Evolutionary conservation across 2,329 filamentous ascomycete species (phyloP).

Genomic region (Fusarium pseudocircinatum): DNA sequence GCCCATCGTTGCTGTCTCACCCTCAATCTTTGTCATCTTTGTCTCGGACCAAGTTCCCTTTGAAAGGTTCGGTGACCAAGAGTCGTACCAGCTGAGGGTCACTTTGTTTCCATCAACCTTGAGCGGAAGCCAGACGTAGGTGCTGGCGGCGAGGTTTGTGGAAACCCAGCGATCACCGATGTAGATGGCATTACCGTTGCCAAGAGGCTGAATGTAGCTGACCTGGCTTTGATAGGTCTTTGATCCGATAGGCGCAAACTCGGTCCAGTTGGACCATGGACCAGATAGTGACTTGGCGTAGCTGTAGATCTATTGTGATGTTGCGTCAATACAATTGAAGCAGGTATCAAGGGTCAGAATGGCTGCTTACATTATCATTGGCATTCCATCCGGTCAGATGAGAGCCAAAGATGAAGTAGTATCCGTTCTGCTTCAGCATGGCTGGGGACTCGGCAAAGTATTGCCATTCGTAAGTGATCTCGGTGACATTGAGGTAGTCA

Average conservation of each 20-base stretch:
- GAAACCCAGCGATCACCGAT: constrained; percentile 74
- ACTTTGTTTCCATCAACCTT: constrained; percentile 62
- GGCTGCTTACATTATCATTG: constrained; percentile 66
- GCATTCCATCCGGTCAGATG: constrained; percentile 66
- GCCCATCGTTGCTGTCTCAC: constrained; percentile 57
- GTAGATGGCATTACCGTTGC: constrained; percentile 60
- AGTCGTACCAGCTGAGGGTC: constrained; percentile 61
- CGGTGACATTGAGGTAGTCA: constrained; percentile 64
- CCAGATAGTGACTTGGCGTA: constrained; percentile 66
- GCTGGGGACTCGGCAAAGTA: constrained; percentile 70
- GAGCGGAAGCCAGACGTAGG: constrained; percentile 73
- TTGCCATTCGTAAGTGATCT: constrained; percentile 60
- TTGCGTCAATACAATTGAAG: not conserved
- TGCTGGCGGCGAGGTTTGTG: constrained; percentile 66
- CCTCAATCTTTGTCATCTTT: constrained; percentile 62
- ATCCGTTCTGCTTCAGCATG: constrained; percentile 66
- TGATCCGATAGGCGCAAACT: constrained; percentile 65
- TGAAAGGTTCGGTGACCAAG: constrained; percentile 61
- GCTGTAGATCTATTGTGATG: constrained; percentile 55
- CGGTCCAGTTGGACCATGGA: constrained; percentile 69
- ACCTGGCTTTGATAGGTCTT: constrained; percentile 70
- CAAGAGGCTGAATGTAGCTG: constrained; percentile 63
- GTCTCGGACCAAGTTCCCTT: constrained; percentile 55
- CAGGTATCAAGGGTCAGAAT: fast-evolving
- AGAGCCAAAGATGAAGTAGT: constrained; percentile 74